Evolutionary conservation across 202 grass and related monocot genomes (phyloP), one percentile per base, ranked within the genome.

Genomic region (Dendrocalamus latiflorus): DNA sequence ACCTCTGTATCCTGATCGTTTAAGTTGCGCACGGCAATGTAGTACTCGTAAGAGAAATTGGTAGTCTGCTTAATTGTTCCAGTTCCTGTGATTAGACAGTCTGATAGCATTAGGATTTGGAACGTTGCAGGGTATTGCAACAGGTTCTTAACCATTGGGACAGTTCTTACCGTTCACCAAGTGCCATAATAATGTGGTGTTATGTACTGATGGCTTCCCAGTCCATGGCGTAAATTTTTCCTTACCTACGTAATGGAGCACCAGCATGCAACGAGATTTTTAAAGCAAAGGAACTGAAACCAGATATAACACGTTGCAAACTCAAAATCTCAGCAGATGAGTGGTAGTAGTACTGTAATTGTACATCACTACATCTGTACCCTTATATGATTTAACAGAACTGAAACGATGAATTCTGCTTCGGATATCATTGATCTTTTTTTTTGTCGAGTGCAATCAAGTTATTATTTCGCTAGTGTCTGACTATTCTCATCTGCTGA

Each of bases 11-110:
- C 78, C 11, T 86, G 69, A 43, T 82, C 64, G 22, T 92, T 83
- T 18, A 89, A 70, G 75, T 92, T 97, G 54, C 70, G 43, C 77
- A 97, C 81, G 70, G 86, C 61, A 69, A 94, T 55, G 73, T 84
- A 91, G 73, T 92, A 94, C 65, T 90, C 88, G 44, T 75, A 62
- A 8, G 88, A 66, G 3, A 80, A 75, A 72, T 81, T 30, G 71
- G 86, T 85, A 7, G 28, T 44, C 76, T 86, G 88, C 18, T 68
- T 71, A n/a, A 91, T 70, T 22, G 85, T 81, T 43, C 95, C 87
- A 51, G 75, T 83, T 77, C 85, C 85, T 94, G 86, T 41, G 74
- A 87, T 75, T 84, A 16, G 21, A 14, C 20, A 69, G 28, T 80
- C 49, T 51, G 22, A 47, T 11, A 67, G 1, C 15, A 37, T 77